Percentiles rank a stretch among this genome's conserved stretches.
Conservation (phyloP, 2,329 filamentous ascomycete genomes). For the Aspergillus flavus region DNA sequence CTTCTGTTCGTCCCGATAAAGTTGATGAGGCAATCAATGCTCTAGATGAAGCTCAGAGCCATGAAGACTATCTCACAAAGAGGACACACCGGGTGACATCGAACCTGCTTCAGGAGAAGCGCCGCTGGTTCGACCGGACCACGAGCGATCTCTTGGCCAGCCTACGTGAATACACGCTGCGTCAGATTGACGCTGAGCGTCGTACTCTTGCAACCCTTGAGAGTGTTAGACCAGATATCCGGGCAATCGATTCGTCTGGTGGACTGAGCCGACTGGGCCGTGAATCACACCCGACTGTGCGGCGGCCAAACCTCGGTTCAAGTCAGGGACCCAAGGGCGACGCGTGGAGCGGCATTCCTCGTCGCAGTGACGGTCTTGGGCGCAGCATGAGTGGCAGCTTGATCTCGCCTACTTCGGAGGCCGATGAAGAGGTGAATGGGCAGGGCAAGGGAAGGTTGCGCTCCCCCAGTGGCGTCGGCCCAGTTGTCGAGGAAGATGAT, state of each 20-base stretch:
- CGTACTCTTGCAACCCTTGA: conserved; percentile 91
- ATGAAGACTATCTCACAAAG: conserved; percentile 77
- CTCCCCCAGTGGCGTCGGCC: conserved; percentile 50
- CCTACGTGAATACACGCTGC: conserved; percentile 88
- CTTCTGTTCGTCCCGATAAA: conserved; percentile 88
- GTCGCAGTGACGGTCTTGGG: conserved; percentile 75
- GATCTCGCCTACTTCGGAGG: conserved; percentile 65
- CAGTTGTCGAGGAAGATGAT: conserved; percentile 62
- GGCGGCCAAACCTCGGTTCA: conserved; percentile 76
- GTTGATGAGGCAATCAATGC: conserved; percentile 95
- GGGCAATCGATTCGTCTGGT: conserved; percentile 86
- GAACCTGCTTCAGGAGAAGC: conserved; percentile 84
- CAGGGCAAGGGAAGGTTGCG: conserved; percentile 50
- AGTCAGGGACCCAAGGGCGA: conserved; percentile 98
- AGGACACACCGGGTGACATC: conserved; percentile 88
- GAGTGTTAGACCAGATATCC: conserved; percentile 87
- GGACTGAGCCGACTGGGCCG: conserved; percentile 87
- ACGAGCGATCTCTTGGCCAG: conserved; percentile 78
- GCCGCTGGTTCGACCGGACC: conserved; percentile 87
- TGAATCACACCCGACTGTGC: conserved; percentile 75
- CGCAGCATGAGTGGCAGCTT: conserved; percentile 76
- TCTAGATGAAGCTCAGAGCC: conserved; percentile 81
- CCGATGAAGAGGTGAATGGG: conserved; percentile 58
- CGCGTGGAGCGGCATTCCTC: conserved; percentile 92
- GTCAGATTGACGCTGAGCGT: conserved; percentile 93